Conservation (phyloP, 768 basidiomycete genomes). For the Hydnum rufescens region DNA sequence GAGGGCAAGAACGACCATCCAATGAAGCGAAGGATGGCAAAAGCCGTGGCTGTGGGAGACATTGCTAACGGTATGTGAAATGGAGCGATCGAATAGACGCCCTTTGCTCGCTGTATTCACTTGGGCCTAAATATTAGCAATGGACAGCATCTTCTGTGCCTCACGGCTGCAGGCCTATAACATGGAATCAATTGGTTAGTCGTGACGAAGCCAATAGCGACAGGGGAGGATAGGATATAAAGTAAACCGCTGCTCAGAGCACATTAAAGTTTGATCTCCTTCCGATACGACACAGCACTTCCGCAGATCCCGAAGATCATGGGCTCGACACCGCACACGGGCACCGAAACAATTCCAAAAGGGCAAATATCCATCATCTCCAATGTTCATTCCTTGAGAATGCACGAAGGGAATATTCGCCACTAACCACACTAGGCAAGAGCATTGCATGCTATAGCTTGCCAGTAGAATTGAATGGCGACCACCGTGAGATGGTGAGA, state of each 20-base stretch:
- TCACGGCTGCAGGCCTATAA: not conserved
- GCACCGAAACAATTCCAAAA: not conserved
- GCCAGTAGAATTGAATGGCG: not conserved
- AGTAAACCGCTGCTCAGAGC: too few species aligned
- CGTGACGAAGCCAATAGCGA: not conserved
- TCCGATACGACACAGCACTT: too few species aligned
- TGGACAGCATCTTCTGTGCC: not conserved
- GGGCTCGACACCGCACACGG: not conserved
- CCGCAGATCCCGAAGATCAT: too few species aligned
- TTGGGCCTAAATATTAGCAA: not conserved
- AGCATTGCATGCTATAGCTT: not conserved
- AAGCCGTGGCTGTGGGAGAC: constrained; percentile 3
- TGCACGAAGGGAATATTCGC: constrained; percentile 5
- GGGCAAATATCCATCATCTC: not conserved
- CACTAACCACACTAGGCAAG: constrained; percentile 7
- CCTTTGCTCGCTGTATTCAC: not conserved
- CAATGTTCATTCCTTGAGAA: not conserved
- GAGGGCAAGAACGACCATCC: constrained; percentile 9
- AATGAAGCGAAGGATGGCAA: constrained; percentile 6
- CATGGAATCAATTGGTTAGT: not conserved
- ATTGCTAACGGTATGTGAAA: constrained; percentile 3
- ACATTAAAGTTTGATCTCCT: too few species aligned
- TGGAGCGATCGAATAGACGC: not conserved
- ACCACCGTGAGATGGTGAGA: not conserved
- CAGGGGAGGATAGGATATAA: not conserved